Evolutionary conservation across 768 basidiomycete species (phyloP).

Genomic region (Harrya chromipes): DNA sequence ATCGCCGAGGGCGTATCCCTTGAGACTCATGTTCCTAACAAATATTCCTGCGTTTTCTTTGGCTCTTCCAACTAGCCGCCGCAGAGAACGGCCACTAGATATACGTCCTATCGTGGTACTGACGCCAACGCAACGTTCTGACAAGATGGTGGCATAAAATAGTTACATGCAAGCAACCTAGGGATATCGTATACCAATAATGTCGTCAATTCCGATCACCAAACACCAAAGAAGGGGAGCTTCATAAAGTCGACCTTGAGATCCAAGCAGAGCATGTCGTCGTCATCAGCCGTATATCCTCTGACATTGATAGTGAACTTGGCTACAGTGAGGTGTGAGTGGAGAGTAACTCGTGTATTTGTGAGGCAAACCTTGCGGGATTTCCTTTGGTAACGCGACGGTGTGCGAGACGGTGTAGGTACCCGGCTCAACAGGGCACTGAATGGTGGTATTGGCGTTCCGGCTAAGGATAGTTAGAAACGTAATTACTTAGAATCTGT

Average conservation of each 20-base stretch:
- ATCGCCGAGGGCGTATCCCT: no score
- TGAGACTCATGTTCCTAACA: no score
- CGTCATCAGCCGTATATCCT: constrained; percentile 70
- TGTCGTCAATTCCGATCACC: constrained; percentile 22
- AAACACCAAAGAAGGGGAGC: constrained; percentile 22
- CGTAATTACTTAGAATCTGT: background rate
- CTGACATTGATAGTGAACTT: constrained; percentile 73
- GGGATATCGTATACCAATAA: background rate
- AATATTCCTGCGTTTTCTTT: no score
- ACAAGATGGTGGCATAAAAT: background rate
- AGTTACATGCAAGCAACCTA: constrained; percentile 7
- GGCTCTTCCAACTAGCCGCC: no score
- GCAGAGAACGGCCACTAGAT: no score
- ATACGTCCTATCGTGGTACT: no score
- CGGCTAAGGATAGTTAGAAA: constrained; percentile 42
- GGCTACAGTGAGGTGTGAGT: constrained; percentile 45
- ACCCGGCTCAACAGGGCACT: constrained; percentile 82
- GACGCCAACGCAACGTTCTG: no score
- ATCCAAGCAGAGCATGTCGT: constrained; percentile 76
- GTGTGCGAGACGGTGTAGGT: constrained; percentile 74
- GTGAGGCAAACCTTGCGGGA: constrained; percentile 62
- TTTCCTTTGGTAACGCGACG: constrained; percentile 86
- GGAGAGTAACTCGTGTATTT: background rate
- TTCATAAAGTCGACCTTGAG: constrained; percentile 76
- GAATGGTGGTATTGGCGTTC: constrained; percentile 68